A percentile compares a stretch with the other conserved stretches of the same genome.
Conservation (phyloP, 441 rosid genomes). For the Theobroma grandiflorum region DNA sequence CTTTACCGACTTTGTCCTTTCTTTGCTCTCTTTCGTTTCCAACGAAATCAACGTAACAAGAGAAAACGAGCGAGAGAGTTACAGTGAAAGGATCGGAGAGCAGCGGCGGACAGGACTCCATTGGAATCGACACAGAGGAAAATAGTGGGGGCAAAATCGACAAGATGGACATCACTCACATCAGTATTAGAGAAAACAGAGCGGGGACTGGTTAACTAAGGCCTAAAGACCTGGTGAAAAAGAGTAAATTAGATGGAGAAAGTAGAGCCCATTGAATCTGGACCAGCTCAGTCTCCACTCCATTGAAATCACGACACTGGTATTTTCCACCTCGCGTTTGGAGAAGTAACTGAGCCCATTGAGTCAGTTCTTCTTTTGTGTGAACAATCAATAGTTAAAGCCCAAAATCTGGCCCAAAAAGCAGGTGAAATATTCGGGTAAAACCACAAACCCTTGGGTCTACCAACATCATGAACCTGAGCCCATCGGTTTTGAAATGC, state of each 20-base stretch:
- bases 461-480: no score
- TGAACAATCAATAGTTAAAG: no score
- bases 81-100: constrained; percentile 73
- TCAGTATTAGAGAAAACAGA: not conserved
- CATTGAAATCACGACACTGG: no score
- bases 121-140: constrained; percentile 38
- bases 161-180: not conserved
- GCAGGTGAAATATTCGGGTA: no score
- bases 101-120: constrained; percentile 67
- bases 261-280: not conserved
- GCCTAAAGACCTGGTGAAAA: constrained; percentile 12
- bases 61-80: constrained; percentile 24
- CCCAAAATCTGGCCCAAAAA: no score
- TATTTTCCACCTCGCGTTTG: no score
- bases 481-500: no score
- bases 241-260: not conserved
- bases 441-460: no score
- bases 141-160: constrained; percentile 17
- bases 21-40: no score
- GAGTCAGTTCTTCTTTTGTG: no score
- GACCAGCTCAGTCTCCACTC: not conserved
- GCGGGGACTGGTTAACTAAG: constrained; percentile 23
- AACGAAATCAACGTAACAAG: not conserved
- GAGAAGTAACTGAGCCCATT: no score
- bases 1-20: no score